Evolutionary conservation across 225 moss, liverwort and hornwort genomes (phyloP), one percentile per base, ranked within the genome.

Genomic region (Bryoerythrophyllum caledonicum): DNA sequence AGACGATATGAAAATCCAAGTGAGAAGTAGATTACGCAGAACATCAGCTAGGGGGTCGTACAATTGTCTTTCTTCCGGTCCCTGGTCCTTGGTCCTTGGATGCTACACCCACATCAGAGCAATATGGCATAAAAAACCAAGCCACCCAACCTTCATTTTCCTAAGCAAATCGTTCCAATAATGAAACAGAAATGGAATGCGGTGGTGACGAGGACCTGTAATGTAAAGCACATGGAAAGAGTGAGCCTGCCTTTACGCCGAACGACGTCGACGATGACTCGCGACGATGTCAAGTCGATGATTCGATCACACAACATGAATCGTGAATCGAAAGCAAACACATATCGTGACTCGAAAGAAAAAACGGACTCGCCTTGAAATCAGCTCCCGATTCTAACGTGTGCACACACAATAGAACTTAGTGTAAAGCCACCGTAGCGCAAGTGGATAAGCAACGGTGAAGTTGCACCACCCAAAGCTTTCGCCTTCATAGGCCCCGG

Each of bases 401-500:
- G 68, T 35, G 20, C 26, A 43, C 38, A 38, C 38, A 38, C 38
- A 38, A 38, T 38, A 43, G 1, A 28, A 9, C 16, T 10, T 9
- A 52, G 23, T 35, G 8, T 34, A n/a, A 49, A 38, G 46, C 15
- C 15, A 15, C 46, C 16, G 27, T 9, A 7, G 43, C 1, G 64
- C 8, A 40, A 28, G 83, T 83, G 84, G 84, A 84, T 84, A 84
- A 84, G 73, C 67, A 53, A 13, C 84, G 65, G 76, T 73, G 67
- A 48, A 75, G 71, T 80, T 73, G 68, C 80, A 78, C 84, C 84
- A 84, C 81, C 78, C 81, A 84, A 70, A 53, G 23, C 13, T 21
- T 8, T 13, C 6, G 49, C 2, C 4, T 48, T 28, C 52, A 34
- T 14, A 68, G 12, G 14, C 72, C 17, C 16, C 37, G 26, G 80